Evolutionary conservation across 805 yeast species (phyloP), one percentile per base, ranked within the genome.

Genomic region (Phaffomyces opuntiae): DNA sequence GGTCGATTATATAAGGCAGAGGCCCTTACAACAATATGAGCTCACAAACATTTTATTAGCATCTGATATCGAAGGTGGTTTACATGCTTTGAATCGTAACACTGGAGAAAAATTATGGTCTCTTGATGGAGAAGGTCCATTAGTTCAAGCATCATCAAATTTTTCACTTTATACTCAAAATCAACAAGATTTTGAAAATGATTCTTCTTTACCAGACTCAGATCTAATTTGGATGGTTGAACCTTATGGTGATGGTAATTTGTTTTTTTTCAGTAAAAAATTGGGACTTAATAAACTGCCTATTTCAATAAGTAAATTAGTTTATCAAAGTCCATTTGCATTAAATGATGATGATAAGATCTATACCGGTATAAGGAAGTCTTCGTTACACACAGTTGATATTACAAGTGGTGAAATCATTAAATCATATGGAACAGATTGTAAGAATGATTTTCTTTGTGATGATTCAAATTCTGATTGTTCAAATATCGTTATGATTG

Each of bases 251-350:
- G 96, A 86, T 47, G 99, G 99, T 1, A 69, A 82, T 0, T 69
- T 93, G 4, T 90, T 82, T 62, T 87, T 81, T 59, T 91, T 91
- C 64, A 81, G 86, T 14, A 80, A 81, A 16, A 77, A 77, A 32
- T 61, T 63, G 36, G 98, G 98, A 0, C 64, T 93, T 24, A 87
- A 85, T 57, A 83, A 78, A 58, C 70, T 93, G 4, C 96, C 97
- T 0, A 76, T 91, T 0, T 74, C 88, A 7, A 85, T 93, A 25
- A 78, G 79, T 51, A 83, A 84, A 49, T 69, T 93, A 46, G 87
- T 93, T 0, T 61, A 78, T 49, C 83, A 87, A 52, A 84, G 96
- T 1, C 99, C 99, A 0, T 87, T 91, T 62, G 82, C 93, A 3
- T 64, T 87, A 24, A 67, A 65, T 43, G 77, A 73, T 42, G 82